phyloP scores from a whole-genome alignment of 352 stramenopile genomes.

The Saprolegnia diclina region DNA sequence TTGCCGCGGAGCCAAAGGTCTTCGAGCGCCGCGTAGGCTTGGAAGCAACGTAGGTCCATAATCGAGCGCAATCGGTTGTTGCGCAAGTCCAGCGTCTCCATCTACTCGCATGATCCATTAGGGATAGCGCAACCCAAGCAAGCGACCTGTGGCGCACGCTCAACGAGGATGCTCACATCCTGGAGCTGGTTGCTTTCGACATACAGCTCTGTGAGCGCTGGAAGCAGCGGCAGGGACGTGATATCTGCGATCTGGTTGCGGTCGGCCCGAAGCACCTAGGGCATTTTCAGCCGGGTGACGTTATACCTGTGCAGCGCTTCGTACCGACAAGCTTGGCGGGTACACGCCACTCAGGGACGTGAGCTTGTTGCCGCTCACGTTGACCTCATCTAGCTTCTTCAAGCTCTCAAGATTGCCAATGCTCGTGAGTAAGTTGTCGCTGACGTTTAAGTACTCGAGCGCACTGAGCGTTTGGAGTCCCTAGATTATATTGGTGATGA shows the following conservation, averaged over 20 bases:
- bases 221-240: constrained; percentile 11
- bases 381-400: constrained; percentile 67
- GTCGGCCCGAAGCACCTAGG: constrained; percentile 44
- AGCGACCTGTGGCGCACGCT: constrained; percentile 21
- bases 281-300: neutral
- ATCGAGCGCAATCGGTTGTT: constrained; percentile 45
- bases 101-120: constrained; percentile 33
- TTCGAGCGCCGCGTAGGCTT: constrained; percentile 32
- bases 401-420: constrained; percentile 57
- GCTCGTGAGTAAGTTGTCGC: constrained; percentile 46
- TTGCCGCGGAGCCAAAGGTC: constrained; percentile 71
- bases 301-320: neutral
- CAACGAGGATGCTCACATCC: constrained; percentile 33
- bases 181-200: constrained; percentile 46
- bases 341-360: constrained; percentile 45
- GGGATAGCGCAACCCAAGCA: neutral
- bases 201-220: constrained; percentile 59
- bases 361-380: constrained; percentile 54
- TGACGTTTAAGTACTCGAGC: constrained; percentile 61
- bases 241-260: constrained; percentile 29
- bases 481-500: constrained; percentile 25
- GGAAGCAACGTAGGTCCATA: constrained; percentile 31
- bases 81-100: constrained; percentile 69
- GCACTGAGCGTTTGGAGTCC: constrained; percentile 49
- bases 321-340: constrained; percentile 45